These are phyloP conservation scores for Zymoseptoria pseudotritici DNA, from an alignment of 2,329 filamentous ascomycete species.

Conservation along the genomic window DNA sequence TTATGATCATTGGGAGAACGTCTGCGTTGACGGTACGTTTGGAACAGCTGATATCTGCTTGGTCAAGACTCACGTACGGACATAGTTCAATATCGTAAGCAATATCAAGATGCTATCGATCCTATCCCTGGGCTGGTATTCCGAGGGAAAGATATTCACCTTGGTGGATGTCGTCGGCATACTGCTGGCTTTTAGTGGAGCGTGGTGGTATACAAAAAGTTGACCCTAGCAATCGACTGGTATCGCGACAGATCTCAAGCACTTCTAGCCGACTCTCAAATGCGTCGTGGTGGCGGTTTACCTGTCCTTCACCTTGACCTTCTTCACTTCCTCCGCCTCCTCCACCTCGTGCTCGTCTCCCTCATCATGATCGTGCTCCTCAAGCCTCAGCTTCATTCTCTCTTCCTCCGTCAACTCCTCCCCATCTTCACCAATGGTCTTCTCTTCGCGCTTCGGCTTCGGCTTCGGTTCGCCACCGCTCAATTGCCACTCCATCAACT, in stretches of 20 bases:
- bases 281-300: conserved; percentile 22
- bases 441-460: conserved; percentile 8
- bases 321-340: conserved; percentile 29
- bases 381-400: conserved; percentile 41
- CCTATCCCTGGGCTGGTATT: conserved; percentile 2
- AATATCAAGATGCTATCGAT: conserved; percentile 7
- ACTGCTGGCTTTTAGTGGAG: background rate
- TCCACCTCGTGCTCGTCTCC: conserved; percentile 26
- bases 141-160: conserved; percentile 3
- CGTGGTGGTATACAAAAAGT: conserved; percentile 3
- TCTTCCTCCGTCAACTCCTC: conserved; percentile 32
- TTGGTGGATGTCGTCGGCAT: background rate
- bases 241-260: background rate
- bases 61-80: background rate
- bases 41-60: background rate
- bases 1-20: conserved; percentile 7
- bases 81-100: conserved; percentile 4
- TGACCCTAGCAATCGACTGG: background rate
- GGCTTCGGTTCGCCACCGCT: conserved; percentile 52
- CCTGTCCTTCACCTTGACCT: conserved; percentile 22
- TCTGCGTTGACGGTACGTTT: conserved; percentile 3
- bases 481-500: conserved; percentile 98
- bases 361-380: conserved; percentile 28
- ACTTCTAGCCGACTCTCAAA: conserved; percentile 19
- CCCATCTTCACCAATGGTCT: background rate